A percentile compares a stretch with the other conserved stretches of the same genome.
phyloP scores from a whole-genome alignment of 768 basidiomycete genomes.

The Hydnomerulius pinastri region DNA sequence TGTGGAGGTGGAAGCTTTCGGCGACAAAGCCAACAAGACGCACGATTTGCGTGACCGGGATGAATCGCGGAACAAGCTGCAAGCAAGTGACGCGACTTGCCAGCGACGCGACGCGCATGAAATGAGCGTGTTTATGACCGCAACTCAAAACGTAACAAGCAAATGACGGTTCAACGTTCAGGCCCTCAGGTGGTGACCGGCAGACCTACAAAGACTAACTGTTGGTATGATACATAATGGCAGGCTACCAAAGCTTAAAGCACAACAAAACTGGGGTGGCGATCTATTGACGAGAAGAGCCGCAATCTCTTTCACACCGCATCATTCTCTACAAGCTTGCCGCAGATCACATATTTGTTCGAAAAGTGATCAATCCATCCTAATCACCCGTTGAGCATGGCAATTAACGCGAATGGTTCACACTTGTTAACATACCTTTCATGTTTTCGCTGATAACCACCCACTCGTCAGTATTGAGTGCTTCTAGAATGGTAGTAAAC shows the following conservation, averaged over 20 bases:
- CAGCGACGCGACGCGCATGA: no score
- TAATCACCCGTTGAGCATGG: constrained; percentile 25
- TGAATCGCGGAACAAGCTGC: no score
- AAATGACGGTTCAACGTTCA: no score
- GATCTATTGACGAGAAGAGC: neutral
- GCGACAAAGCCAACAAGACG: no score
- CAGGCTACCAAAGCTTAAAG: neutral
- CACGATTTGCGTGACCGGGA: no score
- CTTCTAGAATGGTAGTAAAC: constrained; percentile 28
- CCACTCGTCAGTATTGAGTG: constrained; percentile 9
- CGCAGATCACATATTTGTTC: constrained; percentile 90
- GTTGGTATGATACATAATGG: neutral
- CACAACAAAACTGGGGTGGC: neutral
- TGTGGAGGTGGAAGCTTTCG: no score
- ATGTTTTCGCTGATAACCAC: constrained; percentile 75
- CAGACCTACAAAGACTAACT: no score
- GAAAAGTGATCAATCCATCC: constrained; percentile 95
- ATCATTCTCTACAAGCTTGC: constrained; percentile 83
- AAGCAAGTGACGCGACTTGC: no score
- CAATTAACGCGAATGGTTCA: neutral
- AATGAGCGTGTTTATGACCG: no score
- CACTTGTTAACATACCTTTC: constrained; percentile 61
- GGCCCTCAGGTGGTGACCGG: no score
- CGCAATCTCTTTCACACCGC: constrained; percentile 30
- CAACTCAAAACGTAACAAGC: no score